Evolutionary conservation across 352 stramenopile genomes (phyloP).

Genomic region (Globisporangium acanthophoron): DNA sequence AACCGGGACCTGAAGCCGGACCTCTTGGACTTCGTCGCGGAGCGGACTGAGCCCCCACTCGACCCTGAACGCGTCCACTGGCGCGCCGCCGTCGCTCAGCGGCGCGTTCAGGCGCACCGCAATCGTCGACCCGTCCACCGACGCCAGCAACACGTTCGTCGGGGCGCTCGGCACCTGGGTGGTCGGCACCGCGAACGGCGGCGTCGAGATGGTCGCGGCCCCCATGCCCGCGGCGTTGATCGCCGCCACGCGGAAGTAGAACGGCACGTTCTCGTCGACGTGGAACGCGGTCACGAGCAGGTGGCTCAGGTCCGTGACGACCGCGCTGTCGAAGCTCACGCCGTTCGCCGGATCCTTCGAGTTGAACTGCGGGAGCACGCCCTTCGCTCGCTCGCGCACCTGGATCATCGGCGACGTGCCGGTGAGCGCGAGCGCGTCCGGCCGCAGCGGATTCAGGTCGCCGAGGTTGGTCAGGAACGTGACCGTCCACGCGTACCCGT

Average conservation of each 20-base stretch:
- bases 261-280: slow-evolving; percentile 92
- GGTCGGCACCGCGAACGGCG: slow-evolving; percentile 83
- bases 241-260: slow-evolving; percentile 93
- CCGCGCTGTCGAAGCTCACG: slow-evolving; percentile 79
- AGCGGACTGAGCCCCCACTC: slow-evolving; percentile 87
- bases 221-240: slow-evolving; percentile 87
- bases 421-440: slow-evolving; percentile 82
- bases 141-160: slow-evolving; percentile 66
- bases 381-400: slow-evolving; percentile 67
- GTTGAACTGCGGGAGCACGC: slow-evolving; percentile 89
- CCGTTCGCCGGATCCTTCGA: slow-evolving; percentile 76
- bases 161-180: slow-evolving; percentile 66
- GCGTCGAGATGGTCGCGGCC: slow-evolving; percentile 52
- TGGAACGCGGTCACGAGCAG: slow-evolving; percentile 75
- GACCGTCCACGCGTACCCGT: slow-evolving; percentile 91
- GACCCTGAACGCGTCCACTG: slow-evolving; percentile 88
- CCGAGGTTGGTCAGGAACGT: slow-evolving; percentile 92
- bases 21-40: slow-evolving; percentile 72
- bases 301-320: slow-evolving; percentile 87
- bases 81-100: slow-evolving; percentile 77
- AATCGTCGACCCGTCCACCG: slow-evolving; percentile 88
- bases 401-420: slow-evolving; percentile 84
- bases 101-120: slow-evolving; percentile 73
- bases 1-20: slow-evolving; percentile 54
- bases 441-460: slow-evolving; percentile 64